Base-by-base conservation (phyloP, 768 basidiomycete species). In the Leccinum uliginosum region DNA sequence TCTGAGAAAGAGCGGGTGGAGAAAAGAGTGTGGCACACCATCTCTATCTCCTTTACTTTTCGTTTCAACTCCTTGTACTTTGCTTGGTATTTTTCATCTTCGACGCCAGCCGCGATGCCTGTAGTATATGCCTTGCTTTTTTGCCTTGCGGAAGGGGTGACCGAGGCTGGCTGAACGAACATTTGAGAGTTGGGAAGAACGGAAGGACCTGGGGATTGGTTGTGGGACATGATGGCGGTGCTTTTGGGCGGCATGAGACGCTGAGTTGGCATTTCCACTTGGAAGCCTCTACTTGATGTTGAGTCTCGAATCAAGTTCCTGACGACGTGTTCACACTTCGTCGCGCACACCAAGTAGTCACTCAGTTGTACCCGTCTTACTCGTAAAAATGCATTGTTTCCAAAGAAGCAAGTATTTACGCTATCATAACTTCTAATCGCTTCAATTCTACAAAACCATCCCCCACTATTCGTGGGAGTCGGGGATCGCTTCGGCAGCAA, bases 31-130 rank as follows among this genome's bases (percentile, higher is more conserved):
- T 9, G 63, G 82, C 87, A 64, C 58, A 91, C 91, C 30, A 78
- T 72, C 74, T 93, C 91, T 61, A 93, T 88, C 73, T 93, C 90
- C 69, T 85, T 87, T 56, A 93, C 90, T 75, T 91, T 92, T 73
- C 85, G 82, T 72, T 90, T 92, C 61, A 93, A 77, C 57, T 93
- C 91, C 71, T 85, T 90, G 76, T 93, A 93, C 74, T 93, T 93
- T 66, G 83, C 81, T 58, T 89, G 87, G 70, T 93, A 93, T 73
- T 91, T 92, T 67, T 82, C 83, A 72, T 93, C 91, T 68, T 92
- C 90, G 19, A 86, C 88, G 64, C 87, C 86, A 26, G 87, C 87
- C 38, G 87, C 81, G 60, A 89, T 87, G 59, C 86, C 87, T 21
- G 83, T 75, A 19, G 81, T 60, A 49, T 78, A 76, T 23, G 76